Evolutionary conservation across 2,329 filamentous ascomycete species (phyloP), one percentile per base, ranked within the genome.

Genomic region (Aspergillus fumigatiaffinis): DNA sequence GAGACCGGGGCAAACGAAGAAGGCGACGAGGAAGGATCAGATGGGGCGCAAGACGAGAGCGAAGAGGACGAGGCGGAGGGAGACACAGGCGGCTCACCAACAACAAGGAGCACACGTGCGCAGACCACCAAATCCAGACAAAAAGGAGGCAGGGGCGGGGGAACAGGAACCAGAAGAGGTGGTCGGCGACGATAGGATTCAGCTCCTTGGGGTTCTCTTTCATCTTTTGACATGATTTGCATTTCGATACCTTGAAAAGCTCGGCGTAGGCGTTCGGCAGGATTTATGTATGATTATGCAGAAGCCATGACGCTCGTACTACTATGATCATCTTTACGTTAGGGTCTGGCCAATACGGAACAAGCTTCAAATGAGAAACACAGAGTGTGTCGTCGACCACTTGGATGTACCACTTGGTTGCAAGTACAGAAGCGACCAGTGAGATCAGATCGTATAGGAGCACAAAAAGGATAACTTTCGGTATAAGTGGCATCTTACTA

Each of bases 11-110:
- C 56, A 10, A 71, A 75, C 51, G 75, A 75, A 7, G 73, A 75
- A 28, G 73, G 65, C 5, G 75, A 73, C 8, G 74, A 74, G 29
- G 74, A 75, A 47, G 70, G 64, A 14, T 70, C 68, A 9, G 75
- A 77, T 48, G 69, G 49, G 1, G 71, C 61, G 4, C 73, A 72
- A 23, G 71, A 73, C 5, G 69, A 72, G 9, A 74, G 71, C 35
- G 75, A 76, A 35, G 76, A 75, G 1, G 74, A 75, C 20, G 73
- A 72, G 20, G 71, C 63, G 17, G 73, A 73, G 49, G 68, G 62
- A 32, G 71, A 71, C 26, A 66, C 69, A 23, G 70, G 68, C 9
- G 72, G 76, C 3, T 78, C 74, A 51, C 69, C 65, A 21, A 66
- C 66, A 7, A 62, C 68, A 21, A 68, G 72, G 52, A 72, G 69